Base-by-base conservation (phyloP, 345 rosid genomes). In the Hibiscus trionum region DNA sequence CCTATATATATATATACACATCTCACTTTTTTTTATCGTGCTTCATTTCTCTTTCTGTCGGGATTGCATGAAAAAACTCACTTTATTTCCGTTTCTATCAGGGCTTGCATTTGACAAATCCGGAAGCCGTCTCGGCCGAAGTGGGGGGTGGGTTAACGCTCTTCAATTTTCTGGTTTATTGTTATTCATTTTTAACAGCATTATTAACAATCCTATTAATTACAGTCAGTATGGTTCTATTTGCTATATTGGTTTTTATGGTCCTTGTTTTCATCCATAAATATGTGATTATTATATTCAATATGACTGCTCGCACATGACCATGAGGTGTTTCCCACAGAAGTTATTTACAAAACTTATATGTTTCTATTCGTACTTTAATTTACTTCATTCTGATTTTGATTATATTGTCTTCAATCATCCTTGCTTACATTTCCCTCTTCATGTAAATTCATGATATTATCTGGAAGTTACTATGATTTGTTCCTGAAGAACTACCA, bases 401-500 rank as follows among this genome's bases (percentile, higher is more conserved):
- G 27, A n/a, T 62, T 33, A n/a, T n/a, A 63, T 37, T 65, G 29
- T 19, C 29, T 11, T 37, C 12, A 11, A 21, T 4, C 31, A 65
- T 5, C 21, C 5, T 44, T 63, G 49, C 68, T 63, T 63, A 35
- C 2, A 11, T 37, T 63, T 44, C 53, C 12, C 17, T 17, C 33
- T 42, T 65, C 42, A 31, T 61, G 19, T 17, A 19, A 69, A 69
- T 69, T 42, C 61, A 29, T 69, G 60, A 17, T 17, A 16, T 15
- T 49, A 5, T 12, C 15, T 39, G 64, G 80, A 67, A 88, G 95
- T 31, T 94, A 94, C 71, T 94, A 94, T 49, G 98, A 94, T 80
- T 84, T 87, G 26, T 86, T 94, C 83, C 78, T 90, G 88, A 85
- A 74, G 76, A 88, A 84, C 73, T 94, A 88, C 75, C 84, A 83